Evolutionary conservation across 805 yeast species (phyloP).

Genomic region (Candida bentonensis): DNA sequence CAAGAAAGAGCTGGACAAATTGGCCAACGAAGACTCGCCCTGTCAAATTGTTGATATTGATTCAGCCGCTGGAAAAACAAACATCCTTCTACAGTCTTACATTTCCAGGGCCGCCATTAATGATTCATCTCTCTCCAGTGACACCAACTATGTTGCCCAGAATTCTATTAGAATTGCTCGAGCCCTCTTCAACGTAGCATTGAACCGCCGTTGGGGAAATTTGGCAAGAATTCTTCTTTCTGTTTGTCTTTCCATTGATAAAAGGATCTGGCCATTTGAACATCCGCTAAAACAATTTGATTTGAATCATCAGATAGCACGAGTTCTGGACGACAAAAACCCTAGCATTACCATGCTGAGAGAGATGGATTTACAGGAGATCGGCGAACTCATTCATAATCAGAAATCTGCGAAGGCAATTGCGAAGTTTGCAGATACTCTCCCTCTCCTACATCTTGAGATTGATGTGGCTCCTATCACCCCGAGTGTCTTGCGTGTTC

Average conservation of each 20-base stretch:
- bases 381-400: slow-evolving; percentile 87
- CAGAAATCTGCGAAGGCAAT: slow-evolving; percentile 53
- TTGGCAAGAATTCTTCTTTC: slow-evolving; percentile 62
- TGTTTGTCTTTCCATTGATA: slow-evolving; percentile 76
- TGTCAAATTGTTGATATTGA: slow-evolving; percentile 77
- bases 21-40: slow-evolving; percentile 47
- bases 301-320: slow-evolving; percentile 31
- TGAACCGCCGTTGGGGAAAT: slow-evolving; percentile 84
- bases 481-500: slow-evolving; percentile 69
- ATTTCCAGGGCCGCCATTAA: slow-evolving; percentile 60
- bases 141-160: slow-evolving; percentile 87
- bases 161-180: slow-evolving; percentile 88
- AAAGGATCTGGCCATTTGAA: slow-evolving; percentile 73
- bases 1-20: slow-evolving; percentile 47
- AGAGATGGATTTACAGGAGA: slow-evolving; percentile 57
- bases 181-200: slow-evolving; percentile 74
- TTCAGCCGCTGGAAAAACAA: slow-evolving; percentile 73
- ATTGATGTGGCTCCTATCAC: slow-evolving; percentile 87
- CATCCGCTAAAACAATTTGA: slow-evolving; percentile 88
- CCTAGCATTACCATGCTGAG: slow-evolving; percentile 48
- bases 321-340: slow-evolving; percentile 41
- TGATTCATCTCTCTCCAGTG: slow-evolving; percentile 76
- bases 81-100: slow-evolving; percentile 74
- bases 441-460: slow-evolving; percentile 63
- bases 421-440: slow-evolving; percentile 45